Evolutionary conservation across 805 yeast species (phyloP).

Genomic region (Clavispora carvajalis): DNA sequence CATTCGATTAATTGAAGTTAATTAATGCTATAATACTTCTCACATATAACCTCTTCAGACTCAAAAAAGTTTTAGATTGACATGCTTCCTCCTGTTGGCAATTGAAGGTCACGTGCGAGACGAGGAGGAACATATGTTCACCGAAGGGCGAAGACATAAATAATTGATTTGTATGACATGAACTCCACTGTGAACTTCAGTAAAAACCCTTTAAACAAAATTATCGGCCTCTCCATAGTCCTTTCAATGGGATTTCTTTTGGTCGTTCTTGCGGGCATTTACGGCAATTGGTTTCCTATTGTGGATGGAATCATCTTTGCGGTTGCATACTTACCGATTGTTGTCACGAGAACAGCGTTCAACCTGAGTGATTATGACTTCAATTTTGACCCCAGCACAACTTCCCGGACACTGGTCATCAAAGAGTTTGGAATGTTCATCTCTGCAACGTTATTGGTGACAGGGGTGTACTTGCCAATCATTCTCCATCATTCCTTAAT

Average conservation of each 20-base stretch:
- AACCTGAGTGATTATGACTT: slow-evolving; percentile 38
- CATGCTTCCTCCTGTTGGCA: too few relatives aligned
- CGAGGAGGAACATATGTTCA: neutral
- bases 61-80: too few relatives aligned
- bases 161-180: slow-evolving; percentile 4
- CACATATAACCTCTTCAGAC: too few relatives aligned
- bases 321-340: slow-evolving; percentile 36
- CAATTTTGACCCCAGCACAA: slow-evolving; percentile 32
- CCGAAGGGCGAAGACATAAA: neutral
- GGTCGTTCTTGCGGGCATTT: slow-evolving; percentile 80
- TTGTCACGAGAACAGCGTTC: slow-evolving; percentile 27
- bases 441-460: slow-evolving; percentile 69
- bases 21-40: too few relatives aligned
- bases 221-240: slow-evolving; percentile 69
- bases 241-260: slow-evolving; percentile 86
- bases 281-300: slow-evolving; percentile 88
- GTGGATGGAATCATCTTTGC: slow-evolving; percentile 48
- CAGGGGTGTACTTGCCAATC: slow-evolving; percentile 71
- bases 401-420: slow-evolving; percentile 25
- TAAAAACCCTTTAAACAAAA: slow-evolving; percentile 63
- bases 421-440: slow-evolving; percentile 75
- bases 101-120: neutral
- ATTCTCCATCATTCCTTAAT: slow-evolving; percentile 71
- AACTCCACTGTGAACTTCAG: slow-evolving; percentile 13
- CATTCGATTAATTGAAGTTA: too few relatives aligned